Base-by-base conservation (phyloP, 169 alveolate species). In the Sarcocystis neurona region DNA sequence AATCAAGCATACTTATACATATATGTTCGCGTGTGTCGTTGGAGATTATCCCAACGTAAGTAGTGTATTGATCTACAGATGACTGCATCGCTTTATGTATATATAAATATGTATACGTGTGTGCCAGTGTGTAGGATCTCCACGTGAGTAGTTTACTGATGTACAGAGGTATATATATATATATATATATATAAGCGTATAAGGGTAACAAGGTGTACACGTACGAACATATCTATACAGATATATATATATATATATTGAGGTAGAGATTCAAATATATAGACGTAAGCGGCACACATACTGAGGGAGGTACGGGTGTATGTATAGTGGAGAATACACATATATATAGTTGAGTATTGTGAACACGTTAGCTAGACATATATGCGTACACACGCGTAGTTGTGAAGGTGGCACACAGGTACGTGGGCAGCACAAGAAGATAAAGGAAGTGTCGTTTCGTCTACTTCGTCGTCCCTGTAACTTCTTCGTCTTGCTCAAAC, bases 251-350 rank as follows among this genome's bases (percentile, higher is more conserved):
- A 63, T 20, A 63, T 63, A 63, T 20, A 63, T 63, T 53, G 23
- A 53, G 23, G 66, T 23, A 53, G 66, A 53, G 12, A 53, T 23
- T 15, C 66, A 53, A 63, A 15, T 58, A n/a, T 82, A n/a, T 91
- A 82, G 79, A 82, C 92, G 44, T 68, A 53, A 12, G 12, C 66
- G 23, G 23, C 30, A 53, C 23, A 53, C 30, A 53, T 53, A 53
- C n/a, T n/a, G n/a, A n/a, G n/a, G n/a, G n/a, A n/a, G n/a, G n/a
- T n/a, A n/a, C n/a, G n/a, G n/a, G n/a, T n/a, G n/a, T n/a, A n/a
- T n/a, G n/a, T n/a, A n/a, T n/a, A n/a, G n/a, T n/a, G n/a, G 75
- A 5, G 39, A 20, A 8, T 63, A 30, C 75, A 63, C n/a, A 37
- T 30, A 63, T 63, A 37, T 63, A 20, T 63, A 63, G 6, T 5